A percentile compares a stretch with the other conserved stretches of the same genome.
phyloP scores from a whole-genome alignment of 208 protist species.

The Leishmania mexicana region DNA sequence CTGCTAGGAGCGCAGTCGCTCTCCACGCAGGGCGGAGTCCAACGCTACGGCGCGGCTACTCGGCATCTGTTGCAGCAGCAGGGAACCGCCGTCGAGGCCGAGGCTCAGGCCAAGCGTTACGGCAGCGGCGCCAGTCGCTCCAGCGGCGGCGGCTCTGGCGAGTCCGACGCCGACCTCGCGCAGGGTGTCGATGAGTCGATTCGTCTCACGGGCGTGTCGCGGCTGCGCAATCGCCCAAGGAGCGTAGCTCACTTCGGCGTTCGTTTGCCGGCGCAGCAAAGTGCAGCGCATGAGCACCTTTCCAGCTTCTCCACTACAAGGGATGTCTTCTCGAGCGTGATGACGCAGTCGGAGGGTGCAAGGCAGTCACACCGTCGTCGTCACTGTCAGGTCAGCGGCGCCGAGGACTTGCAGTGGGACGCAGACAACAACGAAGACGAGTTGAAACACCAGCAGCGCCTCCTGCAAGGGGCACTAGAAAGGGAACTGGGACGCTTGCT shows the following conservation, averaged over 20 bases:
- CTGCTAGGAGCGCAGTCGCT: constrained; percentile 44
- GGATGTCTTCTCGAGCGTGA: constrained; percentile 44
- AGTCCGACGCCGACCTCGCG: constrained; percentile 1
- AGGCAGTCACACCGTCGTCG: no score
- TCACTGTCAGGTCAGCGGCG: not conserved
- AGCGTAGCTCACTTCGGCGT: constrained; percentile 32
- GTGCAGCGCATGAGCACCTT: constrained; percentile 20
- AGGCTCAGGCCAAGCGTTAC: not conserved
- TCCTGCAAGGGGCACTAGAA: constrained; percentile 46
- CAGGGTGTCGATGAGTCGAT: not conserved
- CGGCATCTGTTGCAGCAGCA: constrained; percentile 30
- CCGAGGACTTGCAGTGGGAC: constrained; percentile 2
- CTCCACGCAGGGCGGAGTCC: constrained; percentile 30
- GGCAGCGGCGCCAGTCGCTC: not conserved
- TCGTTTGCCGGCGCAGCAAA: constrained; percentile 18
- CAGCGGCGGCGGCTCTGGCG: not conserved
- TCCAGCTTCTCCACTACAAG: constrained; percentile 26
- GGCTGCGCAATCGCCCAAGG: constrained; percentile 28
- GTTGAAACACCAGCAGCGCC: constrained; percentile 23
- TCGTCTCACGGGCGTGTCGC: constrained; percentile 3
- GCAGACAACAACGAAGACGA: constrained; percentile 41
- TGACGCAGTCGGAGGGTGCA: constrained; percentile 17
- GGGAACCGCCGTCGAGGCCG: not conserved
- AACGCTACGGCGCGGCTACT: constrained; percentile 33
- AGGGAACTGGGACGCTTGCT: constrained; percentile 61